Evolutionary conservation across 108 stramenopile genomes (phyloP), one percentile per base, ranked within the genome.

Genomic region (Craspedostauros australis): DNA sequence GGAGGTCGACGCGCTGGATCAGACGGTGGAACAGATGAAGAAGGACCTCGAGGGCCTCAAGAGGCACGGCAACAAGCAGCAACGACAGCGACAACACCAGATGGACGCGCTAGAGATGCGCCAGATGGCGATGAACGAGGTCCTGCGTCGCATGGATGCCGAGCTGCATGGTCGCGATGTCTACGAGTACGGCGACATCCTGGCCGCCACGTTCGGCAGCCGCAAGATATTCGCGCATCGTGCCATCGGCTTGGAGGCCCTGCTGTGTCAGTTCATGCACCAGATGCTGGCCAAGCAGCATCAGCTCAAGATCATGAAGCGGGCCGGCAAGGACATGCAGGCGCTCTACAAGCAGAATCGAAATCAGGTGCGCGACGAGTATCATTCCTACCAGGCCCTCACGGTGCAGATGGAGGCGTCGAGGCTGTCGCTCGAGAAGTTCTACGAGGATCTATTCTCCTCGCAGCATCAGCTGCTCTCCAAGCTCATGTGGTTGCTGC

Each of bases 221-320:
- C 60, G 60, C 50, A 62, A 62, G 22, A 51, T 62, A 7, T 51
- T 23, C 42, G 49, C 50, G 8, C 60, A 62, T 42, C 37, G 50
- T 16, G 60, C 60, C 26, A 51, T 51, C 2, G 60, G 60, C 1
- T 25, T 62, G 45, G 60, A 62, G 21, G 46, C 60, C 12, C 23
- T 50, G 5, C 25, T 62, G 2, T 62, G 60, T 26, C 60, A 62
- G 22, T 43, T 51, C 26, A 62, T 62, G 60, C 60, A 62, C 44
- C 60, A 62, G 37, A 62, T 62, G 60, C 39, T 62, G 7, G 60
- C 60, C 22, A 62, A 62, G 19, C 60, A 62, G 28, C 60, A 62
- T 31, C 60, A 62, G 46, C 50, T 62, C 12, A 62, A 51, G 21
- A 62, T 62, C 36, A 18, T 62, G 50, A 62, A 62, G 51, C 19